A percentile compares a stretch with the other conserved stretches of the same genome.
Evolutionary conservation across 2,329 filamentous ascomycete species (phyloP).

Genomic region (Apiospora hydei): DNA sequence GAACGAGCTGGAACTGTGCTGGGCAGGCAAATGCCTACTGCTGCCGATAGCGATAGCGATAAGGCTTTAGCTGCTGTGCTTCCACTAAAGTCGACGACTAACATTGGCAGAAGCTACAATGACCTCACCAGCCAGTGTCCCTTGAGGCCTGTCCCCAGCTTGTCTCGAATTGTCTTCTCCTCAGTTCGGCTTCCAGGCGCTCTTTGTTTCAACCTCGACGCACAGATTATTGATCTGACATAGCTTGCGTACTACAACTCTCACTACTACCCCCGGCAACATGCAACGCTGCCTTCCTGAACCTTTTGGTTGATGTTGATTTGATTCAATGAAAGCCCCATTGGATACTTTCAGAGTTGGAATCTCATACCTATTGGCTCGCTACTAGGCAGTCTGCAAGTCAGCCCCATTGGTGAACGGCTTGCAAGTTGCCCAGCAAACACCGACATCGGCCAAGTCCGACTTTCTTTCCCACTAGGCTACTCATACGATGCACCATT

Average conservation of each 20-base stretch:
- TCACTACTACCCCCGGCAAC: not conserved
- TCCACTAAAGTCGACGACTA: not conserved
- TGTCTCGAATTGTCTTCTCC: not conserved
- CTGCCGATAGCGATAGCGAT: conserved; percentile 8
- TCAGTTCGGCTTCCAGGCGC: not conserved
- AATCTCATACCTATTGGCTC: not conserved
- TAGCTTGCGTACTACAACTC: not conserved
- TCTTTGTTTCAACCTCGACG: not conserved
- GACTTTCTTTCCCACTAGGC: not conserved
- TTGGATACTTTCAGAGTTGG: not conserved
- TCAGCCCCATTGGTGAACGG: not conserved
- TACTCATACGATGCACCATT: conserved; percentile 3
- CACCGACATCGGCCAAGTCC: not conserved
- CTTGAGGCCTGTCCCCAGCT: not conserved
- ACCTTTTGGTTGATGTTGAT: too few relatives aligned
- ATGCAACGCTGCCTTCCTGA: not conserved
- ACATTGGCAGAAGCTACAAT: not conserved
- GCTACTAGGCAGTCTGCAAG: not conserved
- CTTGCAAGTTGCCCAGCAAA: not conserved
- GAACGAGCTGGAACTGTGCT: not conserved
- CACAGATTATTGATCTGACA: not conserved
- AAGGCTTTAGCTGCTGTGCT: not conserved
- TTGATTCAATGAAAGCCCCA: not conserved
- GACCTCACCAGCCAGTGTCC: not conserved
- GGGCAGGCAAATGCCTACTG: not conserved